These are phyloP conservation scores for Ehretia macrophylla DNA, from an alignment of 257 asterid species.

Conservation along the genomic window DNA sequence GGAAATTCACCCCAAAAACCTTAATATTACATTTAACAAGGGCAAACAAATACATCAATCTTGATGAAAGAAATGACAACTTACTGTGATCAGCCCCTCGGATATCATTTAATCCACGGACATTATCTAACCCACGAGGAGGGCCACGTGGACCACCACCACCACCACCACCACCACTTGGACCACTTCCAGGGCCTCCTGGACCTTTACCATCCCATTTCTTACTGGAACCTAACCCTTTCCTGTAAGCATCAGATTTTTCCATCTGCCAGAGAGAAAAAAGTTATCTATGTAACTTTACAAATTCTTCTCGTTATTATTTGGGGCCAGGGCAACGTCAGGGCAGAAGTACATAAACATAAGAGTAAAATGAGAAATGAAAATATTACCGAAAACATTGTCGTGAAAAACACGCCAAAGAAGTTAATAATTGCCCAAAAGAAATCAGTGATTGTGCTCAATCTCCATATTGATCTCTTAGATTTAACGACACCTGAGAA, in stretches of 20 bases:
- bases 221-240: conserved; percentile 80
- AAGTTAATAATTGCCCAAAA: conserved; percentile 72
- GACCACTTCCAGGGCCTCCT: conserved; percentile 91
- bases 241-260: conserved; percentile 75
- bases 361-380: background rate
- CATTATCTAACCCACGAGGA: conserved; percentile 79
- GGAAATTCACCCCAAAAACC: conserved; percentile 8
- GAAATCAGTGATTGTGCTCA: conserved; percentile 74
- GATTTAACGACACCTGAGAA: conserved; percentile 76
- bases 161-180: conserved; percentile 76
- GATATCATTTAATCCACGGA: no score
- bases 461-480: conserved; percentile 80
- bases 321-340: background rate
- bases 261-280: conserved; percentile 58
- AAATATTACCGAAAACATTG: conserved; percentile 86
- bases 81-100: conserved; percentile 91
- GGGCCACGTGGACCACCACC: conserved; percentile 96
- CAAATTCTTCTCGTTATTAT: background rate
- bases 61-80: conserved; percentile 19
- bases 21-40: background rate
- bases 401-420: conserved; percentile 62
- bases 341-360: background rate
- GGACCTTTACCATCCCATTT: conserved; percentile 98
- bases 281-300: conserved; percentile 1
- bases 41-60: background rate